Evolutionary conservation across 2,329 filamentous ascomycete species (phyloP), one percentile per base, ranked within the genome.

Genomic region (Hysterium pulicare): DNA sequence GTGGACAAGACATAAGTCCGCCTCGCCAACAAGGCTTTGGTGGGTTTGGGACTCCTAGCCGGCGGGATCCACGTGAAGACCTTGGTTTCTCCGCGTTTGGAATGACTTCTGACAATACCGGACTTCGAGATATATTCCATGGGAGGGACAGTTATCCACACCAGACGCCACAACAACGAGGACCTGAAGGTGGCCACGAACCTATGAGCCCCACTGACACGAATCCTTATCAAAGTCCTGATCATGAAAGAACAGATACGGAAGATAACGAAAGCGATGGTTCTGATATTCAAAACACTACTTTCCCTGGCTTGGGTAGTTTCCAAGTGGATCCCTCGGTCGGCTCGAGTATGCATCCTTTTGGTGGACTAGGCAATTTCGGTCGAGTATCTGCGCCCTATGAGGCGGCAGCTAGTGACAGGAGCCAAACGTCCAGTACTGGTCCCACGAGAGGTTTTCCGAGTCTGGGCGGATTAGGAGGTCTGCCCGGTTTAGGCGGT

Each of bases 221-320:
- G 3, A 98, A 98, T 61, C 93, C 93, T 2, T 98, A 93, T 62
- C 87, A 90, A 50, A 97, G 91, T 64, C 93, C 93, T 2, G 82
- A 86, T 6, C 86, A 84, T 28, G 86, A 90, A 20, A 82, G 82
- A 33, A 73, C 73, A 4, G 82, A 87, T 36, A 79, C 79, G 15
- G 78, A 82, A 46, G 77, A 79, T 49, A 74, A 77, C 34, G 78
- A 85, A 33, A 70, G 73, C 5, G 74, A 76, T 39, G 77, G 76
- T 20, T 73, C 76, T 36, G 74, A 77, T 47, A 73, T 75, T 38
- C 72, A 74, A 40, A 71, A 73, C 42, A 53, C 70, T 26, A 72
- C 74, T 39, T 72, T 75, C 42, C 73, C 74, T 33, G 74, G 74
- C 10, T 66, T 81, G 41, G 74, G 72, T 41, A 75, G 75, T 28